A percentile compares a stretch with the other conserved stretches of the same genome.
Conservation (phyloP, 2,329 filamentous ascomycete genomes). For the Cytospora mali region DNA sequence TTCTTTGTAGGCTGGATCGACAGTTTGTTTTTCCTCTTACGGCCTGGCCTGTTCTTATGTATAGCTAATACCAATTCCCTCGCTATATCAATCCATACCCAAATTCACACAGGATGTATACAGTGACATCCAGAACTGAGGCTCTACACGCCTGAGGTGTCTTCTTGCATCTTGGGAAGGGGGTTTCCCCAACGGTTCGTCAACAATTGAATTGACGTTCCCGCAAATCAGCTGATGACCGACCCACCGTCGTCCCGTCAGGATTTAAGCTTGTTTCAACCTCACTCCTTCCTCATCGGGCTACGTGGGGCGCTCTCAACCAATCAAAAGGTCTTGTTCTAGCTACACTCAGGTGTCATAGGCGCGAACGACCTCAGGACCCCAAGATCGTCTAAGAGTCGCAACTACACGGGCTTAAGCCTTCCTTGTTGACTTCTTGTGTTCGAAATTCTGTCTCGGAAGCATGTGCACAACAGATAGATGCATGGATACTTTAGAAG, state of each 20-base stretch:
- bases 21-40: too few relatives aligned
- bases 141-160: too few relatives aligned
- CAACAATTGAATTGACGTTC: neutral
- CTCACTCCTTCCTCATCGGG: constrained; percentile 24
- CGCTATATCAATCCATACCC: neutral
- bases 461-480: too few relatives aligned
- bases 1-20: too few relatives aligned
- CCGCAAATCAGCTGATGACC: neutral
- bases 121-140: neutral
- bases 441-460: too few relatives aligned
- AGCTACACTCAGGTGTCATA: neutral
- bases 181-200: neutral
- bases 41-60: too few relatives aligned
- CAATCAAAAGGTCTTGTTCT: constrained; percentile 7
- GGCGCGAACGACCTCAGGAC: neutral
- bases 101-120: neutral
- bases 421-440: neutral
- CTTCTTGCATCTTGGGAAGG: neutral
- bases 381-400: too few relatives aligned
- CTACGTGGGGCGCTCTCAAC: neutral
- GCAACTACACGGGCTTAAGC: neutral
- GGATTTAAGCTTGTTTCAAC: neutral
- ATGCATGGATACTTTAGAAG: too few relatives aligned
- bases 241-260: neutral
- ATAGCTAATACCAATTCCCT: neutral